Conservation (phyloP, 768 basidiomycete genomes). For the Suillus decipiens region DNA sequence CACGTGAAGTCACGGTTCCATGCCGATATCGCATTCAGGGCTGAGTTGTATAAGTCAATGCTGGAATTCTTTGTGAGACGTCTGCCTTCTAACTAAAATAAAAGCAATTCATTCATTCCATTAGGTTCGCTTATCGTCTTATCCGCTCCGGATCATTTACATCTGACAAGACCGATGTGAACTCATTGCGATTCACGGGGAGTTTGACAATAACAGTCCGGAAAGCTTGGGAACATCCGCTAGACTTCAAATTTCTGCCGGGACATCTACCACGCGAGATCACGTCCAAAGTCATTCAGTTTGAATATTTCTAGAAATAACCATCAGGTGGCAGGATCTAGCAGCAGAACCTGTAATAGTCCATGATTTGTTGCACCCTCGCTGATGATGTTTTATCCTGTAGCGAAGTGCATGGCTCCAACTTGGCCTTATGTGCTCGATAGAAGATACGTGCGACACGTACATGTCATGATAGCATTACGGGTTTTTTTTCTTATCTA, state of each 20-base stretch:
- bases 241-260: background rate
- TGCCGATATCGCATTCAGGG: background rate
- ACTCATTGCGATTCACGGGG: background rate
- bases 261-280: background rate
- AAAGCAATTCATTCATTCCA: background rate
- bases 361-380: background rate
- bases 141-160: background rate
- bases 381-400: background rate
- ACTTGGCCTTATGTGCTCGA: background rate
- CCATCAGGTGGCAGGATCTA: background rate
- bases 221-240: background rate
- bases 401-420: background rate
- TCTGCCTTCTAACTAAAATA: background rate
- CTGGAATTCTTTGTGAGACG: background rate
- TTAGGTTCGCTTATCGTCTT: background rate
- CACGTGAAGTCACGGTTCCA: background rate
- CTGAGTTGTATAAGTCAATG: background rate
- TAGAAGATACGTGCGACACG: too few species aligned
- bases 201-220: background rate
- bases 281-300: background rate
- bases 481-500: background rate
- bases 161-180: background rate
- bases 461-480: too few species aligned
- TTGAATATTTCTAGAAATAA: background rate
- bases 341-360: background rate